Conservation (phyloP, 768 basidiomycete species). For the Leccinum subtestaceum region DNA sequence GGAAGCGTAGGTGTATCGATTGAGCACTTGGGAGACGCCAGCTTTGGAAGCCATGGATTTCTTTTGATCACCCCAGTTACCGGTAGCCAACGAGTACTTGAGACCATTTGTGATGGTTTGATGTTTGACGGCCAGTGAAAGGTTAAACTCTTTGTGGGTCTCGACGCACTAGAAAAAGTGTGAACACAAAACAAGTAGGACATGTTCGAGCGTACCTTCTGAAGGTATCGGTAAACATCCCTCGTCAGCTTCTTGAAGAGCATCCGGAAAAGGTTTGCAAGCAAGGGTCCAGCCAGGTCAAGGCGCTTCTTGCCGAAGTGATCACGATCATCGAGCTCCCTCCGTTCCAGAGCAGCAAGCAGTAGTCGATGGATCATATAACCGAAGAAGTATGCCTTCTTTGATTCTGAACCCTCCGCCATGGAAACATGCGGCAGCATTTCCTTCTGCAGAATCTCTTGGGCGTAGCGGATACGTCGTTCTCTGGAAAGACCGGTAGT, state of each 20-base stretch:
- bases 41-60: constrained; percentile 98
- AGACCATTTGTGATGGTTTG: constrained; percentile 98
- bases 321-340: constrained; percentile 98
- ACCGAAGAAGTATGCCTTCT: constrained; percentile 99
- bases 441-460: constrained; percentile 97
- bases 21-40: constrained; percentile 97
- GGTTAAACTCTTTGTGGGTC: constrained; percentile 91
- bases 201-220: constrained; percentile 63
- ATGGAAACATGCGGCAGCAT: constrained; percentile 97
- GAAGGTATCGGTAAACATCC: constrained; percentile 94
- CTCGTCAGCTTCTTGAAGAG: constrained; percentile 94
- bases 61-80: constrained; percentile 99
- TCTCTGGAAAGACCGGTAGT: constrained; percentile 90
- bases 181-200: not conserved
- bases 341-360: constrained; percentile 87
- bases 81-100: constrained; percentile 96
- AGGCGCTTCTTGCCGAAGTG: constrained; percentile 98
- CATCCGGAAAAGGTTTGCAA: constrained; percentile 98
- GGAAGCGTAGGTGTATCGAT: constrained; percentile 97
- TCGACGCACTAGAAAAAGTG: constrained; percentile 77
- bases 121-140: constrained; percentile 89
- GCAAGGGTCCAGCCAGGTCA: constrained; percentile 91
- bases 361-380: constrained; percentile 98
- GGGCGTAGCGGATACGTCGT: constrained; percentile 91
- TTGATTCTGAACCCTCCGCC: constrained; percentile 92